A percentile compares a stretch with the other conserved stretches of the same genome.
Conservation (phyloP, 495 filamentous ascomycete genomes). For the Penicillium canariense region DNA sequence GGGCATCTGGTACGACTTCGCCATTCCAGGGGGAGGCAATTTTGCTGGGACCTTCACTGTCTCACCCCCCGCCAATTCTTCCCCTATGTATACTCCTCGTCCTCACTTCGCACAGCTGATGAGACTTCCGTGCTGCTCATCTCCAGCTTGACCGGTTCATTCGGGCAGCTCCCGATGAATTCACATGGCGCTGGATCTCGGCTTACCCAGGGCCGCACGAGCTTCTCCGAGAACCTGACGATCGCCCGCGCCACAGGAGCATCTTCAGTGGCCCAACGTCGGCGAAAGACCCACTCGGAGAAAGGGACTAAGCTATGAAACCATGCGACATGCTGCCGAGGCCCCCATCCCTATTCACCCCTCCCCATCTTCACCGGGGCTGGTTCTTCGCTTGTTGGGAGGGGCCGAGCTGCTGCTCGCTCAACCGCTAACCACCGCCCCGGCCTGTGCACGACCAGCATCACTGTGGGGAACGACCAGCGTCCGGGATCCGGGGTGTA, state of each 20-base stretch:
- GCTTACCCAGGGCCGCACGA: slow-evolving; percentile 6
- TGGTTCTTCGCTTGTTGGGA: not conserved
- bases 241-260: not conserved
- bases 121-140: not conserved
- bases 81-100: no score
- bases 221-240: slow-evolving; percentile 5
- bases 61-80: no score
- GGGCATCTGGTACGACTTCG: not conserved
- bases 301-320: not conserved
- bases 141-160: no score
- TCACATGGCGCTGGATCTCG: slow-evolving; percentile 29
- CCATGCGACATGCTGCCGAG: not conserved
- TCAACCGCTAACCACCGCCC: not conserved
- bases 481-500: not conserved
- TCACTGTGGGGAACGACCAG: not conserved
- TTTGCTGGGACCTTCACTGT: no score
- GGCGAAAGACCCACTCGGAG: not conserved
- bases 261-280: not conserved
- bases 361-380: not conserved
- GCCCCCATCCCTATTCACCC: no score
- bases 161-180: no score
- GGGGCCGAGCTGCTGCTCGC: not conserved
- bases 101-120: no score
- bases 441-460: not conserved
- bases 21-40: no score